A percentile compares a stretch with the other conserved stretches of the same genome.
Evolutionary conservation across 2,329 filamentous ascomycete genomes (phyloP).

Genomic region (Penicillium sp.): DNA sequence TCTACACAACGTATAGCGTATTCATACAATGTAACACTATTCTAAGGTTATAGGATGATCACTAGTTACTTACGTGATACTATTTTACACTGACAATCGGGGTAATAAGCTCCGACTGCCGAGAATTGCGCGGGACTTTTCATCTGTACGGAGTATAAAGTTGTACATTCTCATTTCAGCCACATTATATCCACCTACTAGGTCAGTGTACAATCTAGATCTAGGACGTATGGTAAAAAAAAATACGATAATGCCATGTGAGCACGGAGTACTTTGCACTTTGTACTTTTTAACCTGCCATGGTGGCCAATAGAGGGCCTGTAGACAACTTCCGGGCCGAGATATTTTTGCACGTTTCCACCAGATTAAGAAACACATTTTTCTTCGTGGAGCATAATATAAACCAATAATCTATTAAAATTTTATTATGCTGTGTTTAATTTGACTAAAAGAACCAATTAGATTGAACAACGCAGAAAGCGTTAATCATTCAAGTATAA

Average conservation of each 20-base stretch:
- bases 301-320: neutral
- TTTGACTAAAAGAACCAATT: neutral
- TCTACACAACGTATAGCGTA: neutral
- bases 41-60: neutral
- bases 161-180: neutral
- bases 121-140: neutral
- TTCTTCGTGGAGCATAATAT: neutral
- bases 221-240: neutral
- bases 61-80: neutral
- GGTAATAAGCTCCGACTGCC: neutral
- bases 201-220: neutral
- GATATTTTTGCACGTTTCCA: neutral
- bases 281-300: neutral
- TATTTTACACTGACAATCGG: neutral
- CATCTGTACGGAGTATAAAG: no score
- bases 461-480: neutral
- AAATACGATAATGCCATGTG: neutral
- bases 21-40: neutral
- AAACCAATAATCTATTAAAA: neutral
- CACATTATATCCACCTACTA: neutral
- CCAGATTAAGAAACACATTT: neutral
- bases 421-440: neutral
- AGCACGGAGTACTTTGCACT: neutral
- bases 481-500: neutral
- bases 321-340: slow-evolving; percentile 1